Evolutionary conservation across 192 early-diverging fungal genomes (phyloP), one percentile per base, ranked within the genome.

Genomic region (Oehlia diaphana): DNA sequence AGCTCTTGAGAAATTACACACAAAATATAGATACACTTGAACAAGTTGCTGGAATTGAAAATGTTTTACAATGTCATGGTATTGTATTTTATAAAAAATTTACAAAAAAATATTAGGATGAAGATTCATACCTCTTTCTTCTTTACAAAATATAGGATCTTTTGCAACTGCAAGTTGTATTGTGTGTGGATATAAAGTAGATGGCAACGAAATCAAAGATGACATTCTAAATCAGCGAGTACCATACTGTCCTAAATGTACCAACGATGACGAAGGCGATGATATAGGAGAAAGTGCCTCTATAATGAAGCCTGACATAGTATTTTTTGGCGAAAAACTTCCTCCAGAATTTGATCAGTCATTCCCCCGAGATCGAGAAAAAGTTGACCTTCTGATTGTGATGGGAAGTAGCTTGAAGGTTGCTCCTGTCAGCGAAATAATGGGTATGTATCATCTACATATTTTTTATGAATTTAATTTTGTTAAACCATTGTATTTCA

Each of bases 21-120:
- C 97, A 99, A 79, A 99, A 99, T 79, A 99, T 99, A 72, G 97
- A 98, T 81, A 97, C 95, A 3, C 82, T 99, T 14, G 98, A 99
- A 82, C 91, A 94, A 62, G 88, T 91, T 44, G 92, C 95, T 9
- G 94, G 93, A 7, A 97, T 99, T 62, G 83, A 89, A 33, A 87
- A 84, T 4, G 90, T 98, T 9, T 83, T 98, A 12, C 92, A 97
- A 76, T 97, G 95, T 80, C 98, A 99, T 85, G 98, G 96, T 82
- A 90, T 66, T 68, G 16, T 79, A 14, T 8, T 21, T 19, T 31
- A 33, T 62, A n/a, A 28, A 71, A 14, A 61, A 73, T 63, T 3
- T 28, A 2, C 6, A 28, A 6, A 10, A 0, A 64, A 44, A 23
- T 5, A 16, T 77, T 19, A 47, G 26, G 12, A 12, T 39, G 31